Percentiles rank a stretch among this genome's conserved stretches.
Conservation (phyloP, 306 rosid genomes). For the Gleditsia sinensis region DNA sequence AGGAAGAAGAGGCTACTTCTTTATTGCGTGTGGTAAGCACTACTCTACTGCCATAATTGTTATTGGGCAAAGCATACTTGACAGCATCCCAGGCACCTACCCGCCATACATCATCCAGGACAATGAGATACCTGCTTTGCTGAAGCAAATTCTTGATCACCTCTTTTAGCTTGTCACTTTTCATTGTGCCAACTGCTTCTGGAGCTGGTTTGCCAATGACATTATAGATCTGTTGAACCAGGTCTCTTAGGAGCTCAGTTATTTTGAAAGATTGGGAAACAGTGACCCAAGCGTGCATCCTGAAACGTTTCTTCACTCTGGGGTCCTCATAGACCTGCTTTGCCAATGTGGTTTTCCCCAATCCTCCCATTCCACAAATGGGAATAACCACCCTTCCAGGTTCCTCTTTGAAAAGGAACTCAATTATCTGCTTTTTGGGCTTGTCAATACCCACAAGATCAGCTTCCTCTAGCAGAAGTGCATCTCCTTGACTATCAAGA, state of each 20-base stretch:
- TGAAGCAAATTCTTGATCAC: conserved; percentile 47
- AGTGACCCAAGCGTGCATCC: conserved; percentile 58
- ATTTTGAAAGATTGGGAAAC: conserved; percentile 36
- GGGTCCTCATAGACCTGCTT: conserved; percentile 59
- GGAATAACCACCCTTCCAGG: conserved; percentile 44
- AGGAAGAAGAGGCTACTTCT: conserved; percentile 46
- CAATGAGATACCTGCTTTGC: conserved; percentile 50
- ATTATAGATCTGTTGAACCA: conserved; percentile 47
- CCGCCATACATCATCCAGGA: conserved; percentile 57
- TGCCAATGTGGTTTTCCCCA: conserved; percentile 60
- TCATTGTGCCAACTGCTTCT: conserved; percentile 42
- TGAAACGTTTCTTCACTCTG: conserved; percentile 48
- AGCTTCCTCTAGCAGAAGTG: conserved; percentile 64
- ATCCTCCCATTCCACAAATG: conserved; percentile 59
- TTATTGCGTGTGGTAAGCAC: conserved; percentile 54
- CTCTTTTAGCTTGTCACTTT: conserved; percentile 32
- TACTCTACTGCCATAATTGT: conserved; percentile 48
- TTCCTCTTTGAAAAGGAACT: conserved; percentile 49
- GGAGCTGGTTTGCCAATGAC: conserved; percentile 56
- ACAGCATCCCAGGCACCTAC: conserved; percentile 52
- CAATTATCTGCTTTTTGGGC: conserved; percentile 47
- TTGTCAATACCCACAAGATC: conserved; percentile 67
- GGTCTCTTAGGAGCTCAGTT: conserved; percentile 47
- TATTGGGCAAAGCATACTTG: conserved; percentile 47
- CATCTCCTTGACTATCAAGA: conserved; percentile 53